Evolutionary conservation across 2,329 filamentous ascomycete species (phyloP), one percentile per base, ranked within the genome.

Genomic region (Diaporthe velutina): DNA sequence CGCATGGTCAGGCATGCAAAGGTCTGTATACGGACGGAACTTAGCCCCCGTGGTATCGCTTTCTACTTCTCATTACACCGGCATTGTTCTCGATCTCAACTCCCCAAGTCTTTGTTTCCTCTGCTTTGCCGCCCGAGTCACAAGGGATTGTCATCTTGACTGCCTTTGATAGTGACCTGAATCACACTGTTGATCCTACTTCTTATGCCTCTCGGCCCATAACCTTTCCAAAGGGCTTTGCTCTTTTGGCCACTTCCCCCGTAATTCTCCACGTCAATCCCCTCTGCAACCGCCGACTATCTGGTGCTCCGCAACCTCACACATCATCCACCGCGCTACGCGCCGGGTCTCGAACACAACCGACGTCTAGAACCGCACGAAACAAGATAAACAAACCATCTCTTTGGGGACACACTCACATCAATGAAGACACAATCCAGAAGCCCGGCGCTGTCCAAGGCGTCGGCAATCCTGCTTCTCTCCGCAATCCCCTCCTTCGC

Each of bases 401-500:
- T 15, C 42, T 35, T 25, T 28, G 61, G 61, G 45, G 19, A 25
- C 42, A 52, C 61, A 67, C 61, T n/a, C 66, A 45, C 61, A 72
- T 42, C 66, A 40, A 74, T 71, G 67, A 76, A 42, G 72, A 71
- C n/a, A 58, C 73, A 42, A 50, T 30, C 61, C 5, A 64, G 6
- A 30, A 70, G 9, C 30, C n/a, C 45, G 35, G 42, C 67, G 60
- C 42, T 60, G 61, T 58, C 73, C n/a, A 74, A 50, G 55, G 73
- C 61, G 54, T 57, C 68, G 45, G 70, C 60, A 38, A 45, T 76
- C 33, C 55, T 74, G 8, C 60, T 71, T 28, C 68, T 76, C 38
- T 71, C 73, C 64, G 30, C 75, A 35, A 42, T 76, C 64, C 73
- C 75, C 28, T 64, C 61, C 48, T 60, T 75, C 12, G 42, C 73